These are phyloP conservation scores for Camptophora hylomeconis DNA, from an alignment of 2,329 filamentous ascomycete species.

Conservation along the genomic window DNA sequence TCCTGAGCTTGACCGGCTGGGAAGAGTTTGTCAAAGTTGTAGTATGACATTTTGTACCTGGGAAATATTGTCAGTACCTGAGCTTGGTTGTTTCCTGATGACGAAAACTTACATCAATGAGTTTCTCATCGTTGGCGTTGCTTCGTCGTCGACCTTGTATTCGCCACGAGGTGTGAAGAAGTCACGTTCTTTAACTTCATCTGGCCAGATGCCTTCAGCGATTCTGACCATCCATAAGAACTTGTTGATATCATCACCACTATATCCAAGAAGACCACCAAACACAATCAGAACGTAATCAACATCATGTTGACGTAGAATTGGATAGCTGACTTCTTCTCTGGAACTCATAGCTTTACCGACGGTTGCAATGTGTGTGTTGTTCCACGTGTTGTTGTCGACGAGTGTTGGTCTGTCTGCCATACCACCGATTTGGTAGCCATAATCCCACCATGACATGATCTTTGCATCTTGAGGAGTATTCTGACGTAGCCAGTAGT, in stretches of 20 bases:
- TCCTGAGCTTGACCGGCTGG: slow-evolving; percentile 81
- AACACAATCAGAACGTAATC: slow-evolving; percentile 98
- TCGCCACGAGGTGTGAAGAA: slow-evolving; percentile 92
- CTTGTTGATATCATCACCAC: slow-evolving; percentile 98
- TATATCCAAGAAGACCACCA: slow-evolving; percentile 89
- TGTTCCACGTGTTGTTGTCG: slow-evolving; percentile 99
- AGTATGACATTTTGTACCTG: slow-evolving; percentile 99
- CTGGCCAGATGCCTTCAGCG: slow-evolving; percentile 98
- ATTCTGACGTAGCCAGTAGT: slow-evolving; percentile 98
- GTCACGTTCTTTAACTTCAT: slow-evolving; percentile 91
- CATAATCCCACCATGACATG: slow-evolving; percentile 99
- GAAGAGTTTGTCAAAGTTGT: slow-evolving; percentile 91
- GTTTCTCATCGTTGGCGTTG: slow-evolving; percentile 96
- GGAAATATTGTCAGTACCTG: slow-evolving; percentile 5
- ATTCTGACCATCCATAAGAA: slow-evolving; percentile 99
- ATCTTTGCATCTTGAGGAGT: slow-evolving; percentile 90
- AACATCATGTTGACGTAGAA: slow-evolving; percentile 96
- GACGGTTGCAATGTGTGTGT: slow-evolving; percentile 97
- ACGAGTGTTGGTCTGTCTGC: slow-evolving; percentile 92
- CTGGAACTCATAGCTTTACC: slow-evolving; percentile 97
- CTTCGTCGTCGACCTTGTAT: slow-evolving; percentile 85
- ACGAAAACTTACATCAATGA: slow-evolving; percentile 79
- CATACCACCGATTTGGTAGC: slow-evolving; percentile 99
- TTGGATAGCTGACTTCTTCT: slow-evolving; percentile 96
- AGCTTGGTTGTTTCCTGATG: slow-evolving; percentile 1